Percentiles rank a stretch among this genome's conserved stretches.
Evolutionary conservation across 352 stramenopile genomes (phyloP).

Genomic region (Pythium graminicola): DNA sequence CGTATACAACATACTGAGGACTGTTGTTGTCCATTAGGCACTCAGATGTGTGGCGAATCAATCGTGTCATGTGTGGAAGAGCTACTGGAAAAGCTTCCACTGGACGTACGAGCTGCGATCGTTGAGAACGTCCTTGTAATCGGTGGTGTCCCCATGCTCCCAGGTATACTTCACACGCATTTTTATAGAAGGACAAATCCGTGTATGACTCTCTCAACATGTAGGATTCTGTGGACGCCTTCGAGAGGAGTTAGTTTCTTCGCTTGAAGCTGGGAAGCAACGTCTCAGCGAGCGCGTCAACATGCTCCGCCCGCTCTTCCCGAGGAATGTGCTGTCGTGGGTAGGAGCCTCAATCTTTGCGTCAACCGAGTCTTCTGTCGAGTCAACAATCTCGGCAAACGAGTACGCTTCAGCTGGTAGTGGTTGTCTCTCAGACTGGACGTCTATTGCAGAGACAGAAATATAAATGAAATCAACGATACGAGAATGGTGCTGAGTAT

Average conservation of each 20-base stretch:
- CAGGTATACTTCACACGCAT: conserved; percentile 26
- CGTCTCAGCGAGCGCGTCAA: conserved; percentile 31
- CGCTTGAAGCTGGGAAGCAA: conserved; percentile 35
- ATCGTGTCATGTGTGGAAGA: conserved; percentile 54
- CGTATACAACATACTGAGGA: neutral
- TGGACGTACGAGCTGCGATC: conserved; percentile 62
- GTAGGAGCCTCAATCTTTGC: conserved; percentile 74
- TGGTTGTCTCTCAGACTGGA: conserved; percentile 46
- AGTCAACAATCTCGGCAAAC: conserved; percentile 38
- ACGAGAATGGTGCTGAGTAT: neutral
- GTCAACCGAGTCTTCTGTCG: conserved; percentile 41
- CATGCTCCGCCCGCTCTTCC: conserved; percentile 52
- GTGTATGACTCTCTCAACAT: too few species aligned
- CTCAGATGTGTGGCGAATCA: conserved; percentile 34
- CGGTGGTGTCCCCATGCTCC: conserved; percentile 71
- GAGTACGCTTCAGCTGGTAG: conserved; percentile 39
- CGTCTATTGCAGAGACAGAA: conserved; percentile 44
- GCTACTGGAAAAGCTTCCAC: conserved; percentile 42
- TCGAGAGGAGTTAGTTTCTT: conserved; percentile 35
- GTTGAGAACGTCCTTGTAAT: conserved; percentile 72
- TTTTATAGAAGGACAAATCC: too few species aligned
- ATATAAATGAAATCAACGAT: conserved; percentile 5
- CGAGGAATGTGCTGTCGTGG: conserved; percentile 68
- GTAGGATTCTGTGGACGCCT: conserved; percentile 52
- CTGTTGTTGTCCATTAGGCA: conserved; percentile 4